Evolutionary conservation across 352 stramenopile species (phyloP), one percentile per base, ranked within the genome.

Genomic region (Globisporangium acanthophoron): DNA sequence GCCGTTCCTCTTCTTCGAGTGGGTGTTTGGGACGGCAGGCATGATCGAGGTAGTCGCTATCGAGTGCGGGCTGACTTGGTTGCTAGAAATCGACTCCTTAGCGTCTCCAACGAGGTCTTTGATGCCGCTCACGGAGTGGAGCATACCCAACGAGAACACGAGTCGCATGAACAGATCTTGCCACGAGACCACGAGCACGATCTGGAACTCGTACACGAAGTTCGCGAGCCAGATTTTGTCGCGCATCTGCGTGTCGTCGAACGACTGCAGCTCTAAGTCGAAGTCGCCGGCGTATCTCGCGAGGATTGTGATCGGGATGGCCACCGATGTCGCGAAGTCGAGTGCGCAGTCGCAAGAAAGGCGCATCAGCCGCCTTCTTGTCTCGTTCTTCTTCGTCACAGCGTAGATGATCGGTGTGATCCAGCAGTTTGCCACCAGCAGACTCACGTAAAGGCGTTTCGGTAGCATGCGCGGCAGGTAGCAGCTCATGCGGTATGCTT

Each of bases 101-200:
- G 31, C 31, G 8, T 9, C 31, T 40, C 11, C 41, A 21, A 74
- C 3, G 1, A 80, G 49, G 9, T 50, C 55, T 35, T 81, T 81
- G 56, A 73, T 56, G 7, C 58, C 70, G 35, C 70, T 62, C 46
- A 78, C 54, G 4, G 64, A 67, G 6, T 24, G 29, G 1, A 85
- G 29, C 35, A 78, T 60, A 8, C 70, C 65, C 5, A 74, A 13
- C 5, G 67, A 74, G 20, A 85, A 81, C 1, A 85, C 37, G 1
- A 81, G 33, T 2, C 65, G 62, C 39, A 65, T 68, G n/a, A 40
- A 50, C 0, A 78, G 53, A 43, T 84, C 69, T 1, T 45, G 13
- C 61, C 65, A 80, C 3, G 71, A 80, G 2, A 33, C 46, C 3
- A 86, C 63, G 16, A 84, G 45, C 12, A 64, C 29, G 3, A 64